These are phyloP conservation scores for Parsonsia alboflavescens DNA, from an alignment of 257 asterid genomes.

Conservation along the genomic window DNA sequence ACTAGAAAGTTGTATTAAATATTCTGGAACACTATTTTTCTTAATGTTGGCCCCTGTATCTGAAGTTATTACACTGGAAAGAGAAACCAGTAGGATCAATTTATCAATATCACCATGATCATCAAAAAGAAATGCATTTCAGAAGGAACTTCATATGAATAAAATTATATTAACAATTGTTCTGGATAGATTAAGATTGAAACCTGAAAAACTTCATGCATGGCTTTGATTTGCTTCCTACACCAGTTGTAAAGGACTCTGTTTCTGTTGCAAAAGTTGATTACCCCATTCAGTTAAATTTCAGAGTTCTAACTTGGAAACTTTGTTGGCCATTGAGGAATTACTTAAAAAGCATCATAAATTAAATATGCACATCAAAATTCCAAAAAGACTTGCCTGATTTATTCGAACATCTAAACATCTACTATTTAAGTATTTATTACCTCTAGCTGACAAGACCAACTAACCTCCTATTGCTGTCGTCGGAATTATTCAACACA, in stretches of 20 bases:
- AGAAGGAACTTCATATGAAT: slow-evolving; percentile 2
- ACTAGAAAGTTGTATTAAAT: background rate
- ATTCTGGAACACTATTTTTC: background rate
- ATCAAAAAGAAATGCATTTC: background rate
- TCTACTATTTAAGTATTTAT: background rate
- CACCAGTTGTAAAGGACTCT: slow-evolving; percentile 84
- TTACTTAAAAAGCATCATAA: background rate
- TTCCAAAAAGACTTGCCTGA: background rate
- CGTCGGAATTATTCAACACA: background rate
- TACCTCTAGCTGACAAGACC: background rate
- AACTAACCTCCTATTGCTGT: background rate
- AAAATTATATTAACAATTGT: slow-evolving; percentile 5
- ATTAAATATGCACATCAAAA: background rate
- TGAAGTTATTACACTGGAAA: background rate
- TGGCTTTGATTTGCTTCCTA: slow-evolving; percentile 99
- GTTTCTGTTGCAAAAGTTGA: slow-evolving; percentile 86
- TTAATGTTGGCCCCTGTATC: background rate
- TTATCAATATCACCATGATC: background rate
- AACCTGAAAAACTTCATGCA: slow-evolving; percentile 99
- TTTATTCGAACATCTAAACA: background rate
- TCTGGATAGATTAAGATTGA: slow-evolving; percentile 61
- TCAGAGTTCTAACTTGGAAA: slow-evolving; percentile 14
- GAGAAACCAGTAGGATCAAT: background rate
- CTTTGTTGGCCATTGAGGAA: slow-evolving; percentile 9
- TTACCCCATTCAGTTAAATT: slow-evolving; percentile 43